Base-by-base conservation (phyloP, 2,329 filamentous ascomycete genomes). In the Fusarium continuum region DNA sequence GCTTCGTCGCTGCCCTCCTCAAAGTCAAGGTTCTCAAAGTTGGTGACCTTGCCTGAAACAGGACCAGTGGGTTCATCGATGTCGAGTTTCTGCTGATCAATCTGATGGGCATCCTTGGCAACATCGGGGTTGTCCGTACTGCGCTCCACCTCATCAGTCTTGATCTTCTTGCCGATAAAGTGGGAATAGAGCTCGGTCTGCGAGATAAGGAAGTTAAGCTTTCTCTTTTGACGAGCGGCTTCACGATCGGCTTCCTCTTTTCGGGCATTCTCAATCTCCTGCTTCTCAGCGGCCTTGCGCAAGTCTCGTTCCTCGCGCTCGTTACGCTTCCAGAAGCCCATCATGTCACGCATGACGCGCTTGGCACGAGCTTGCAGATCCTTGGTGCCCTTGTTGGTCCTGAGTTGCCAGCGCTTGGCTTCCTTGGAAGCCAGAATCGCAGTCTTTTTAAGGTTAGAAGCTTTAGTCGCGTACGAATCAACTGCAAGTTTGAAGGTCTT, bases 131-230 rank as follows among this genome's bases (percentile, higher is more conserved):
- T 92, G 71, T 95, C 92, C 19, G 92, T 95, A 43, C 91, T 94
- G 57, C 90, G 85, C 78, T 99, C 93, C 41, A 97, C 92, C 74
- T 98, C 93, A 69, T 95, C 91, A 2, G 94, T 98, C 80, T 97
- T 97, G 79, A 98, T 96, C 83, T 99, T 99, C 81, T 97, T 96
- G 76, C 95, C 94, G 71, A 99, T 97, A 78, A 99, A 99, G 83
- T 99, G 95, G 35, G 94, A 98, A 82, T 99, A 99, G 45, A 99
- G 85, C 76, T 99, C 95, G 1, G 95, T 99, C 79, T 99, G 95
- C 2, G 94, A 97, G 76, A 99, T 99, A 64, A 99, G 85, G 84
- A 99, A 99, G 79, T 99, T 98, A 75, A 99, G 91, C 82, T 99
- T 99, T 72, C 95, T 89, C 86, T 96, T 97, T 80, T 99, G 95